Conservation (phyloP, 2,329 filamentous ascomycete genomes). For the Fusarium lyarnte region DNA sequence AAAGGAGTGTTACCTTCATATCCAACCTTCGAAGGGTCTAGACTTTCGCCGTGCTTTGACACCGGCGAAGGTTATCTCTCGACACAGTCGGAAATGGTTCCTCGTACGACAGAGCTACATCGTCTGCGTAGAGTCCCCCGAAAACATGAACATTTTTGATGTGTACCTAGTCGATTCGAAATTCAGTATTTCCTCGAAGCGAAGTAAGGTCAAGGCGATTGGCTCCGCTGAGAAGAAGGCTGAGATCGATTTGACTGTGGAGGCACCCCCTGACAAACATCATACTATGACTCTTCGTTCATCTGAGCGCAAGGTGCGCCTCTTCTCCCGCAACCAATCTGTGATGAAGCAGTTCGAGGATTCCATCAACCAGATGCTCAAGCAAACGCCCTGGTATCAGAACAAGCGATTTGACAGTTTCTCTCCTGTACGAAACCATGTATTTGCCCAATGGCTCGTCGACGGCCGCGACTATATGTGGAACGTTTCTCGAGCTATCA, state of each 20-base stretch:
- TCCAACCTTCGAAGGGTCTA: slow-evolving; percentile 88
- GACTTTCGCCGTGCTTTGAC: slow-evolving; percentile 85
- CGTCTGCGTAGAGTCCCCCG: slow-evolving; percentile 96
- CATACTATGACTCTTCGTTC: slow-evolving; percentile 91
- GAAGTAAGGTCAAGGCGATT: slow-evolving; percentile 63
- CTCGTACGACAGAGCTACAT: slow-evolving; percentile 97
- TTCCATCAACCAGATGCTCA: slow-evolving; percentile 87
- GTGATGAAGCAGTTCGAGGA: slow-evolving; percentile 93
- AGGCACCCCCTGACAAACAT: slow-evolving; percentile 64
- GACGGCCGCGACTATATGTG: slow-evolving; percentile 99
- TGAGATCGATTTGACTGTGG: slow-evolving; percentile 55
- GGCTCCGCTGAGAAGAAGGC: slow-evolving; percentile 67
- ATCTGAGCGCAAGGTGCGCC: slow-evolving; percentile 88
- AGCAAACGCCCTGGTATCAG: slow-evolving; percentile 83
- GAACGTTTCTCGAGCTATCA: slow-evolving; percentile 96
- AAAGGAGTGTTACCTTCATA: slow-evolving; percentile 93
- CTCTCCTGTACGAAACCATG: slow-evolving; percentile 84
- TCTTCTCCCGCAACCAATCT: slow-evolving; percentile 90
- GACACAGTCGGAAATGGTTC: slow-evolving; percentile 96
- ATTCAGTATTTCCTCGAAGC: slow-evolving; percentile 84
- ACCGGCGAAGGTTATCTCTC: slow-evolving; percentile 79
- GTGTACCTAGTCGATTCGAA: slow-evolving; percentile 95
- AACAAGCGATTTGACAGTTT: slow-evolving; percentile 92
- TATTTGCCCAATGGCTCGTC: slow-evolving; percentile 95
- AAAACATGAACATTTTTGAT: slow-evolving; percentile 99